These are phyloP conservation scores for Ceratobasidium sp. DNA, from an alignment of 1,284 basidiomycete species.

Conservation along the genomic window DNA sequence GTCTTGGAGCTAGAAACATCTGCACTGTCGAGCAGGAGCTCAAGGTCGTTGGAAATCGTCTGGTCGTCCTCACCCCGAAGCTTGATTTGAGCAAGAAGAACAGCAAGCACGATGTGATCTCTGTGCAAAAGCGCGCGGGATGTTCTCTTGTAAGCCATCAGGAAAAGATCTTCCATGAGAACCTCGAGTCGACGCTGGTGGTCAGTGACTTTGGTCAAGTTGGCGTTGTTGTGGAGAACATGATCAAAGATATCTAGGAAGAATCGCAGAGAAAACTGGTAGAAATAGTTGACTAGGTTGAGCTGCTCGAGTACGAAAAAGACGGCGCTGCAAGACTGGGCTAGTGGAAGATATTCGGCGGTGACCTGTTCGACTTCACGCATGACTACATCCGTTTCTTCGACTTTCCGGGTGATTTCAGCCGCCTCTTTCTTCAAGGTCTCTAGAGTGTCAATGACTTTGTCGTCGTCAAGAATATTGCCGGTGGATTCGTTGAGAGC, in stretches of 20 bases:
- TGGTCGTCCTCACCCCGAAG: conserved; percentile 77
- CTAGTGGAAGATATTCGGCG: conserved; percentile 91
- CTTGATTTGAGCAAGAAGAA: conserved; percentile 91
- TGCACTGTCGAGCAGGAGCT: conserved; percentile 89
- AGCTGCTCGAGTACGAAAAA: conserved; percentile 98
- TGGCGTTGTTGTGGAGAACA: conserved; percentile 90
- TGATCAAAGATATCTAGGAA: conserved; percentile 99
- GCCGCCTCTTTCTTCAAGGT: conserved; percentile 97
- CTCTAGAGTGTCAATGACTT: conserved; percentile 97
- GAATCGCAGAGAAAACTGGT: conserved; percentile 97
- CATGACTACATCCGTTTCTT: conserved; percentile 97
- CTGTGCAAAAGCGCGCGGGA: conserved; percentile 91
- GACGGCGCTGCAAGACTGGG: conserved; percentile 95
- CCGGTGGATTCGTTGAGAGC: conserved; percentile 97
- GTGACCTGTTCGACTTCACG: conserved; percentile 96
- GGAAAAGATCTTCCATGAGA: conserved; percentile 91
- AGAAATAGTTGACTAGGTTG: conserved; percentile 95
- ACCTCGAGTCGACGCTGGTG: conserved; percentile 80
- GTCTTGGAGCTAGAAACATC: conserved; percentile 61
- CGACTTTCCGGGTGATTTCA: conserved; percentile 96
- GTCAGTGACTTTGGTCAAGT: conserved; percentile 82
- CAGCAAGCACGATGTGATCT: conserved; percentile 92
- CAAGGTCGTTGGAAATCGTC: conserved; percentile 80
- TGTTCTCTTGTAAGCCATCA: conserved; percentile 88
- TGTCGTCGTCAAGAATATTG: conserved; percentile 99